Evolutionary conservation across 768 basidiomycete genomes (phyloP).

Genomic region (Sporobolomyces phaffii): DNA sequence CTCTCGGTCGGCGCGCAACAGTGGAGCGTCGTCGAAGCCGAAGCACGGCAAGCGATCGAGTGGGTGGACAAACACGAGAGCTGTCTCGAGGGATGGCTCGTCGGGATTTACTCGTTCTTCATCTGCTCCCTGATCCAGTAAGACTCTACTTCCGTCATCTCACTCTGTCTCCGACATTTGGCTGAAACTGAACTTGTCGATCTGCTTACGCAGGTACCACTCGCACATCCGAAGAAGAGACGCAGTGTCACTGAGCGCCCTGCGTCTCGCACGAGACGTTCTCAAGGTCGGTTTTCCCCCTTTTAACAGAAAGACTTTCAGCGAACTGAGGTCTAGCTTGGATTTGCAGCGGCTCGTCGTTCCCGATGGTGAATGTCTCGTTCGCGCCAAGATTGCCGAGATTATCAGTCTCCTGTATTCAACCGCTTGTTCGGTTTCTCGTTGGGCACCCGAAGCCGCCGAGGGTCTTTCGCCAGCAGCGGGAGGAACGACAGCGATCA

Average conservation of each 20-base stretch:
- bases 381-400: constrained; percentile 41
- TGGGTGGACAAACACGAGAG: constrained; percentile 42
- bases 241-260: constrained; percentile 17
- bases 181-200: neutral
- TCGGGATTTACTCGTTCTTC: constrained; percentile 40
- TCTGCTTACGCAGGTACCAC: constrained; percentile 31
- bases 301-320: too few relatives aligned
- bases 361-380: constrained; percentile 38
- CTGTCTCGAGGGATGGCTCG: constrained; percentile 42
- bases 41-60: constrained; percentile 40
- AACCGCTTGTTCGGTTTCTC: constrained; percentile 23
- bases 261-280: constrained; percentile 39
- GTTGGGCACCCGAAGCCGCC: constrained; percentile 35
- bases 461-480: constrained; percentile 29
- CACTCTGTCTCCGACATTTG: too few relatives aligned
- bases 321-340: neutral
- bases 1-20: constrained; percentile 40
- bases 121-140: constrained; percentile 41
- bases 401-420: constrained; percentile 40
- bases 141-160: neutral
- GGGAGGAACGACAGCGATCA: constrained; percentile 25
- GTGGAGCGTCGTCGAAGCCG: constrained; percentile 35
- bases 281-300: constrained; percentile 24
- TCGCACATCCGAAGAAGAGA: constrained; percentile 41
- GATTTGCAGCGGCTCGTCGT: constrained; percentile 34